Base-by-base conservation (phyloP, 805 yeast genomes). In the Teunomyces gatunensis region DNA sequence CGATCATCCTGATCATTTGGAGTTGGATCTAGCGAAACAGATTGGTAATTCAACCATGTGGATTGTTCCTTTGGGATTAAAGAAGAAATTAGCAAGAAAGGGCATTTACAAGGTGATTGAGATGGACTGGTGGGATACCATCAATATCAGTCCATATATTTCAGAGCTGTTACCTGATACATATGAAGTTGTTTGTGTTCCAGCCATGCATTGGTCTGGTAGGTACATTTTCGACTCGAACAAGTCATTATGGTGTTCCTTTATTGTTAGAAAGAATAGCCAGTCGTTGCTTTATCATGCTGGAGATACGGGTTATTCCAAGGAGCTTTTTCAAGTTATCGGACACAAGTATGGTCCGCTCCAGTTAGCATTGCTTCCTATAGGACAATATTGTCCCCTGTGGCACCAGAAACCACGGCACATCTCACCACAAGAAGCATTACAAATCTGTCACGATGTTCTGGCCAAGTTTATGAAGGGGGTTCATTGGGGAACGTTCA, bases 131-230 rank as follows among this genome's bases (percentile, higher is more conserved):
- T 92, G 98, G 98, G 90, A 90, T 23, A 51, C 61, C 1, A 17
- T 67, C 2, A 54, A 61, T 2, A 52, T 73, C 29, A 67, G 67
- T 45, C 67, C 76, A 25, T 74, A 75, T 13, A 69, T 80, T 2
- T 56, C 58, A 2, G 63, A 60, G 17, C 61, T 65, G 9, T 44
- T 68, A 6, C 59, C 67, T 0, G 83, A 83, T 49, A 72, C 71
- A 5, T 90, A 85, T 71, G 90, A 88, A 54, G 73, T 92, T 13
- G 91, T 88, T 1, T 88, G 97, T 64, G 79, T 94, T 0, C 98
- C 98, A 0, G 89, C 97, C 0, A 85, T 86, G 95, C 98, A 92
- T 66, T 92, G 98, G 98, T 87, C 96, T 1, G 98, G 98, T 0
- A 69, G 97, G 32, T 78, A 79, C 29, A 65, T 91, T n/a, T 60